These are phyloP conservation scores for Graphium sp. DNA, from an alignment of 2,329 filamentous ascomycete genomes.

Conservation along the genomic window DNA sequence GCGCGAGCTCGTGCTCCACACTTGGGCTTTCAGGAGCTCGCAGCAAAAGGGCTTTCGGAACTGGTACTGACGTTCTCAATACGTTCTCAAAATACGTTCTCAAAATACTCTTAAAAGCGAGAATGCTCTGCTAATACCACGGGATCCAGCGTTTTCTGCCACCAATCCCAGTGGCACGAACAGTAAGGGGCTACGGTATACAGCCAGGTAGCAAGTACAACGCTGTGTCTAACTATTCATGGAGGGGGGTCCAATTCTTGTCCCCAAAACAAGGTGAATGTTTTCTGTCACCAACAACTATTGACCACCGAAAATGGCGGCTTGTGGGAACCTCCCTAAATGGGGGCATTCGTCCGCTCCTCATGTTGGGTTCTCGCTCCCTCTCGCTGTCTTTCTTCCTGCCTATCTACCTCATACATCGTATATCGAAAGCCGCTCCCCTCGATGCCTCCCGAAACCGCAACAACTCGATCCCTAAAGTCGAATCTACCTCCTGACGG, in stretches of 20 bases:
- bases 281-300: not conserved
- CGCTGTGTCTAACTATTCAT: not conserved
- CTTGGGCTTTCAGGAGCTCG: no score
- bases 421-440: not conserved
- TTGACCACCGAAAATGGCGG: constrained; percentile 1
- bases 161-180: constrained; percentile 1
- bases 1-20: no score
- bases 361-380: not conserved
- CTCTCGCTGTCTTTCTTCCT: not conserved
- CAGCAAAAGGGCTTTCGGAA: no score
- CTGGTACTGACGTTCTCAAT: no score
- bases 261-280: not conserved
- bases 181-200: constrained; percentile 1
- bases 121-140: constrained; percentile 1
- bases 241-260: not conserved
- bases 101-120: constrained; percentile 1
- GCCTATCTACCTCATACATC: not conserved
- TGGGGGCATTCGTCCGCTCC: not conserved
- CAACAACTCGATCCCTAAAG: not conserved
- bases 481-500: not conserved
- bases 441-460: not conserved
- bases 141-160: constrained; percentile 1
- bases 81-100: no score
- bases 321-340: not conserved
- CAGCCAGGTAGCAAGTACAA: constrained; percentile 1